These are phyloP conservation scores for Termitomyces sp. DNA, from an alignment of 768 basidiomycete genomes.

Conservation along the genomic window DNA sequence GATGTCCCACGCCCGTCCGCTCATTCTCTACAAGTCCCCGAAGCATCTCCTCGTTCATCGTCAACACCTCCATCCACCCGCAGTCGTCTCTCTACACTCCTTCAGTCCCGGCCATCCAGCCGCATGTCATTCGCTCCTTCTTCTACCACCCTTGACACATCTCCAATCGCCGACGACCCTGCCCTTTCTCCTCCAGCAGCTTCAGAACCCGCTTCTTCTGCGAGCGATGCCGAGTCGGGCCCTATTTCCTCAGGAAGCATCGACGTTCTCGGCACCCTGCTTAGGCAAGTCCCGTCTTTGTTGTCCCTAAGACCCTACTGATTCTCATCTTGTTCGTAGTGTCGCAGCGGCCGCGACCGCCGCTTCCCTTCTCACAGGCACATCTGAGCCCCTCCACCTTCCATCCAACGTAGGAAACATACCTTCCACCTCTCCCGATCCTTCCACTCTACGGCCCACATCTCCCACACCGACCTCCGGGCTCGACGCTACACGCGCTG, in stretches of 20 bases:
- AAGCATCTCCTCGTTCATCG: slow-evolving; percentile 22
- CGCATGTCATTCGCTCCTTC: slow-evolving; percentile 11
- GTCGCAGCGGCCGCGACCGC: slow-evolving; percentile 92
- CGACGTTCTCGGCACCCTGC: slow-evolving; percentile 75
- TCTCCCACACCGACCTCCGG: slow-evolving; percentile 45
- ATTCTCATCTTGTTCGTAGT: slow-evolving; percentile 27
- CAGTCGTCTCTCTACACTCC: slow-evolving; percentile 27
- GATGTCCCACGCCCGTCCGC: slow-evolving; percentile 43
- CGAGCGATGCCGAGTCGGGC: slow-evolving; percentile 15
- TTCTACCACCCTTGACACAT: slow-evolving; percentile 8
- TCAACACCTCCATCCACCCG: slow-evolving; percentile 25
- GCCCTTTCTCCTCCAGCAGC: background rate
- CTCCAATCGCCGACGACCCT: slow-evolving; percentile 5
- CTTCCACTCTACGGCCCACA: slow-evolving; percentile 14
- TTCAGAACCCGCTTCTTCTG: background rate
- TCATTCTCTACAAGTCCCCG: slow-evolving; percentile 12
- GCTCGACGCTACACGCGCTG: slow-evolving; percentile 27
- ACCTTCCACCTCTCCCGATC: background rate
- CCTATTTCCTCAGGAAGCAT: slow-evolving; percentile 68
- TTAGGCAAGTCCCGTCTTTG: slow-evolving; percentile 47
- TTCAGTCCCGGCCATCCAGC: slow-evolving; percentile 28
- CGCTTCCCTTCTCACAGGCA: slow-evolving; percentile 74
- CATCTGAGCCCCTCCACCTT: slow-evolving; percentile 58
- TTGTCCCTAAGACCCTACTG: background rate
- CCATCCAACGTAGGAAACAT: slow-evolving; percentile 17